Conservation (phyloP, 108 stramenopile species). For the Cyclotella distinguenda region DNA sequence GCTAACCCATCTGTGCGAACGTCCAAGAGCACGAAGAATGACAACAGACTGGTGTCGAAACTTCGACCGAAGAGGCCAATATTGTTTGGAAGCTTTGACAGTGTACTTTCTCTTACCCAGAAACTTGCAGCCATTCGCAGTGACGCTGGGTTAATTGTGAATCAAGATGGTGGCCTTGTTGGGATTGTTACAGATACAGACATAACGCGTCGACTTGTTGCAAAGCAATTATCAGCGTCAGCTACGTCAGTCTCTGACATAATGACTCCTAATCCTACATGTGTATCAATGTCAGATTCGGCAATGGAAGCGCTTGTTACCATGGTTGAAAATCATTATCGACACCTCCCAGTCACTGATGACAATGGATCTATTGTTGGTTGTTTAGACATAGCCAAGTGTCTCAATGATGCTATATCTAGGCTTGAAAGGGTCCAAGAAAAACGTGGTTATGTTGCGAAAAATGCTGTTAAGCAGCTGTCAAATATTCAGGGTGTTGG, state of each 20-base stretch:
- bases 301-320: constrained; percentile 88
- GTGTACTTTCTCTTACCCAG: constrained; percentile 54
- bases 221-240: constrained; percentile 65
- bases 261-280: constrained; percentile 88
- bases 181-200: constrained; percentile 86
- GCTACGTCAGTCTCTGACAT: constrained; percentile 59
- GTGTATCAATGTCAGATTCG: constrained; percentile 76
- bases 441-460: constrained; percentile 50
- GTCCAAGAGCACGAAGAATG: neutral
- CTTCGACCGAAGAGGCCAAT: constrained; percentile 84
- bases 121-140: constrained; percentile 65
- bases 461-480: constrained; percentile 51
- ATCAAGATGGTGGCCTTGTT: constrained; percentile 57
- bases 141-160: constrained; percentile 61
- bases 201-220: constrained; percentile 73
- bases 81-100: constrained; percentile 36
- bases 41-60: constrained; percentile 28
- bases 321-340: constrained; percentile 92
- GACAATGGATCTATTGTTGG: constrained; percentile 81
- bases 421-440: constrained; percentile 76
- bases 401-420: constrained; percentile 91
- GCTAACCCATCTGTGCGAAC: constrained; percentile 19
- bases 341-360: constrained; percentile 91
- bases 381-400: constrained; percentile 92
- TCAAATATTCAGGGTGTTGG: constrained; percentile 55